Base-by-base conservation (phyloP, 2,329 filamentous ascomycete species). In the Macroventuria anomochaeta region DNA sequence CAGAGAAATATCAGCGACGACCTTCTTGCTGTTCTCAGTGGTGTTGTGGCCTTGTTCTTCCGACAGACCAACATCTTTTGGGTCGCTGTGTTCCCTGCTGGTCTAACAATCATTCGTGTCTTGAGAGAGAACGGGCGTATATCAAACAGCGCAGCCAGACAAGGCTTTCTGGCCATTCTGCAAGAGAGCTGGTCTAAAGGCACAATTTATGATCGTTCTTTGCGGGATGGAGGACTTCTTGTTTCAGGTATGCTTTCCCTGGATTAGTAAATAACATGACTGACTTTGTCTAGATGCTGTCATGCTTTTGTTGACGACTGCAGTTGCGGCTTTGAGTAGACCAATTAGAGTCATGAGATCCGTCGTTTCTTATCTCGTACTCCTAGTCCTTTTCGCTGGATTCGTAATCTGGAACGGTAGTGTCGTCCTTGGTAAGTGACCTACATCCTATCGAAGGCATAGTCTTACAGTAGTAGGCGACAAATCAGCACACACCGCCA, bases 41-140 rank as follows among this genome's bases (percentile, higher is more conserved):
- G 92, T 0, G 59, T 91, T 0, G 58, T 84, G 1, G 81, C 91
- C 1, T 80, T 99, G 17, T 77, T 83, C 2, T 95, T 96, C 79
- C 83, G 95, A 20, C 95, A 99, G 74, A 99, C 95, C 0, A 99
- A 99, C 67, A 89, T 97, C 50, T 96, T 99, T 71, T 99, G 95
- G 95, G 87, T 93, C 0, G 88, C 90, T 1, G 80, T 93, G 0
- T 91, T 90, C 66, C 84, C 91, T 65, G 88, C 88, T 17, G 87
- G 83, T 2, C 63, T 76, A 3, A 59, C 68, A n/a, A 62, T 71
- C 7, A 49, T 75, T 6, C 58, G 71, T 21, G 55, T 61, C 6
- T 55, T 75, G 31, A 69, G 68, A 46, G 49, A 50, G 17, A 57
- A 58, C 4, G 52, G 39, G 2, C 20, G 26, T 40, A 31, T 15